phyloP scores from a whole-genome alignment of 305 asterid species.

The Solanum hybrid region DNA sequence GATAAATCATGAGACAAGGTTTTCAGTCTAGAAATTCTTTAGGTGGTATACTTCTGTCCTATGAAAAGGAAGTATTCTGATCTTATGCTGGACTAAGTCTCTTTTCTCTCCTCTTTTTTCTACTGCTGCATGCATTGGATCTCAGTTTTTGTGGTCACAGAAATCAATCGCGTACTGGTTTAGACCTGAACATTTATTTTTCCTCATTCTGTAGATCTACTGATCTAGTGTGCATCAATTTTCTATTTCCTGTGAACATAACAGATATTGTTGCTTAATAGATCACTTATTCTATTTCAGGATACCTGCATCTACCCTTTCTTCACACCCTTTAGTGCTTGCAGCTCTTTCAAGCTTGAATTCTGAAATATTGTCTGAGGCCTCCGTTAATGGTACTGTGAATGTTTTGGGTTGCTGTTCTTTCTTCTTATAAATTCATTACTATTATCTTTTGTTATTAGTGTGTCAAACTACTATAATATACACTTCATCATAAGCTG shows the following conservation, averaged over 20 bases:
- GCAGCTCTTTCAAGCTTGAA: constrained; percentile 91
- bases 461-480: constrained; percentile 2
- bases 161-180: not conserved
- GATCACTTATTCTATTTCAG: constrained; percentile 40
- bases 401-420: constrained; percentile 16
- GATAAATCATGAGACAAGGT: not conserved
- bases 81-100: not conserved
- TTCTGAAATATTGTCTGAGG: constrained; percentile 74
- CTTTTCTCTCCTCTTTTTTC: not conserved
- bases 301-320: constrained; percentile 83
- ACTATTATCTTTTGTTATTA: not conserved
- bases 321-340: constrained; percentile 86
- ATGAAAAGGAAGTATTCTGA: not conserved
- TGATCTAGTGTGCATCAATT: constrained; percentile 7
- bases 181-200: not conserved
- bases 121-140: not conserved
- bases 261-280: not conserved
- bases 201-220: not conserved
- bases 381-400: constrained; percentile 83
- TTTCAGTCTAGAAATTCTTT: not conserved
- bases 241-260: constrained; percentile 14
- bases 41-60: not conserved
- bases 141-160: not conserved
- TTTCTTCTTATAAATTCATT: constrained; percentile 5
- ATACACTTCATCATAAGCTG: not conserved